Percentiles rank a stretch among this genome's conserved stretches.
phyloP scores from a whole-genome alignment of 2,329 filamentous ascomycete species.

The Coniochaeta sp. region DNA sequence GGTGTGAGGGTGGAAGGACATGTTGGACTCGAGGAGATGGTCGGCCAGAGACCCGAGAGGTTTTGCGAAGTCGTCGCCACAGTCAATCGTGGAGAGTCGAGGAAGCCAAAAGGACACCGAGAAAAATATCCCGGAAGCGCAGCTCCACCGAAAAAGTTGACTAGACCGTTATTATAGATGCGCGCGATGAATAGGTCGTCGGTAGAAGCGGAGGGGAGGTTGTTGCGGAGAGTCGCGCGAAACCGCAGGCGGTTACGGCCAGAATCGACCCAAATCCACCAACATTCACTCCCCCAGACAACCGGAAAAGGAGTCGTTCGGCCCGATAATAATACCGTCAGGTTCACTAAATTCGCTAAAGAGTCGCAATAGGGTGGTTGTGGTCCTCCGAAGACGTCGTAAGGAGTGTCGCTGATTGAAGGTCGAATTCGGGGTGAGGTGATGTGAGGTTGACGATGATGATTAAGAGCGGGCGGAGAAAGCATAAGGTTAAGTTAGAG shows the following conservation, averaged over 20 bases:
- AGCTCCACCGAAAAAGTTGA: background rate
- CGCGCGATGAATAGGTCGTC: conserved; percentile 9
- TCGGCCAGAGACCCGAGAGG: conserved; percentile 8
- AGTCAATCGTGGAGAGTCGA: background rate
- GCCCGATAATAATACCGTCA: background rate
- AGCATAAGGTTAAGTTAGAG: background rate
- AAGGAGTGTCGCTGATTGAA: background rate
- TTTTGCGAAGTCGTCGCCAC: background rate
- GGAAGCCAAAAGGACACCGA: background rate
- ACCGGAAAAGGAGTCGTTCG: conserved; percentile 2
- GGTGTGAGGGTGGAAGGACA: conserved; percentile 62
- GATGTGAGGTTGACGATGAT: conserved; percentile 1
- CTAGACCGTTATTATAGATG: conserved; percentile 9
- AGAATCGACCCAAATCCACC: conserved; percentile 22
- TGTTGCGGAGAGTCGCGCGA: conserved; percentile 28
- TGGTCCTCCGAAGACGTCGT: background rate
- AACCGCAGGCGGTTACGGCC: conserved; percentile 27
- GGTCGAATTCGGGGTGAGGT: background rate
- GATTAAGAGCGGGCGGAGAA: background rate
- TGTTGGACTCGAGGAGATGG: conserved; percentile 28
- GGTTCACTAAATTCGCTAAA: background rate
- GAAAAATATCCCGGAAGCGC: background rate
- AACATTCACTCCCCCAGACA: conserved; percentile 21
- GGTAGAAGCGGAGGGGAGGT: conserved; percentile 13
- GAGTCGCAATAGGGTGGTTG: background rate